Base-by-base conservation (phyloP, 441 rosid genomes). In the Erodium moschatum region DNA sequence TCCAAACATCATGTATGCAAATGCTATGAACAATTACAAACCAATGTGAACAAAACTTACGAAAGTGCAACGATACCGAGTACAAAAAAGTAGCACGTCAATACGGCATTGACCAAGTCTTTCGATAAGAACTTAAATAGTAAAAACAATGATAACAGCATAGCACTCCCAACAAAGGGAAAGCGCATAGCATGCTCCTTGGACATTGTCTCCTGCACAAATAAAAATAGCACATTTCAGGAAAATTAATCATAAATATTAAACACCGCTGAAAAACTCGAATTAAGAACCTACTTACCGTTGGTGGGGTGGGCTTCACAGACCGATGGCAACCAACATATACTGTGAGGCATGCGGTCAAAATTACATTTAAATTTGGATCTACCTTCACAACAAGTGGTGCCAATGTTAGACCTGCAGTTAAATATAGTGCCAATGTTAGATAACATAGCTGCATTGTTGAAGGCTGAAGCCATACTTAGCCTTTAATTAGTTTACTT, bases 181-280 rank as follows among this genome's bases (percentile, higher is more conserved):
- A 94, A 91, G 72, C 97, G 97, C 97, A 94, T 94, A 8, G 98
- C 98, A 79, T 94, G 98, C 58, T 94, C 97, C 24, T 87, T 89
- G 10, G 97, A 94, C 98, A 94, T 89, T 0, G 97, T 89, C 81
- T 94, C 97, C 98, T 93, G 86, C 78, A 79, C 67, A 44, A 61
- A 40, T 67, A 72, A 74, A 73, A 35, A 74, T 0, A 56, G 62
- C 62, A 70, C 58, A 31, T 67, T 35, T 60, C 67, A 77, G 71
- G 15, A 24, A 24, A 24, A 24, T 24, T 24, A 2, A 24, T 2
- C 27, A 24, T 24, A 24, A 2, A 24, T 24, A 24, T 24, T 58
- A 54, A 7, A 9, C 6, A 29, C 0, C 6, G 61, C 61, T 16
- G 24, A 54, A 56, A 15, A 56, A 20, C 27, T 11, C 6, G 20